These are phyloP conservation scores for Capsicum chinense DNA, from an alignment of 257 asterid species.

Conservation along the genomic window DNA sequence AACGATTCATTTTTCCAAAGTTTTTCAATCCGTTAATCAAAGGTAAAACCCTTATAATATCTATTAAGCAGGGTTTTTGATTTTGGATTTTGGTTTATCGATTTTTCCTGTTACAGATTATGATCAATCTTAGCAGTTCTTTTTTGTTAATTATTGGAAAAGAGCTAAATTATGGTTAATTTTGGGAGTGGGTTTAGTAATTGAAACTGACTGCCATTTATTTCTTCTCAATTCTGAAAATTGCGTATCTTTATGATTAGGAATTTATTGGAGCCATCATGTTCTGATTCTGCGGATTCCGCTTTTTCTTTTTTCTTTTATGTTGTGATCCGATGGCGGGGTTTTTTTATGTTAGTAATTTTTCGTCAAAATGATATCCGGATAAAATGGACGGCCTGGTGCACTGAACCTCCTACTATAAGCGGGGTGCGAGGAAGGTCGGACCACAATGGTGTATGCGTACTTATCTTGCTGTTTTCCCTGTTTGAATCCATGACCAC, in stretches of 20 bases:
- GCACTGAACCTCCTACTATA: too few species aligned
- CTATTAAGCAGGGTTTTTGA: not conserved
- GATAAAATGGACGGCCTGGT: too few species aligned
- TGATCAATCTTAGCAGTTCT: not conserved
- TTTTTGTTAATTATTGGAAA: not conserved
- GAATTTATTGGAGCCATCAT: not conserved
- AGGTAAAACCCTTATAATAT: conserved; percentile 10
- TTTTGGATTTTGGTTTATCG: not conserved
- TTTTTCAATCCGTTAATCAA: conserved; percentile 27
- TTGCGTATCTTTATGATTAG: not conserved
- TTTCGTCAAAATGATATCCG: not conserved
- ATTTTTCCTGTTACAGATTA: not conserved
- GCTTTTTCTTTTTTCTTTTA: too few species aligned
- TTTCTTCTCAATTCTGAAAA: not conserved
- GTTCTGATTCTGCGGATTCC: not conserved
- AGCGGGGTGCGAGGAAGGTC: too few species aligned
- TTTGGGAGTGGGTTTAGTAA: not conserved
- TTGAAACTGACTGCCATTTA: conserved; percentile 14
- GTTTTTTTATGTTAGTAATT: not conserved
- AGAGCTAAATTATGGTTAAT: not conserved
- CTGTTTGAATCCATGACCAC: too few species aligned
- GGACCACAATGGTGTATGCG: too few species aligned
- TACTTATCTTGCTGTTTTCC: too few species aligned
- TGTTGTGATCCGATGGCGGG: not conserved
- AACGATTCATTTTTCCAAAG: not conserved